These are phyloP conservation scores for Huntiella decipiens DNA, from an alignment of 2,329 filamentous ascomycete species.

Conservation along the genomic window DNA sequence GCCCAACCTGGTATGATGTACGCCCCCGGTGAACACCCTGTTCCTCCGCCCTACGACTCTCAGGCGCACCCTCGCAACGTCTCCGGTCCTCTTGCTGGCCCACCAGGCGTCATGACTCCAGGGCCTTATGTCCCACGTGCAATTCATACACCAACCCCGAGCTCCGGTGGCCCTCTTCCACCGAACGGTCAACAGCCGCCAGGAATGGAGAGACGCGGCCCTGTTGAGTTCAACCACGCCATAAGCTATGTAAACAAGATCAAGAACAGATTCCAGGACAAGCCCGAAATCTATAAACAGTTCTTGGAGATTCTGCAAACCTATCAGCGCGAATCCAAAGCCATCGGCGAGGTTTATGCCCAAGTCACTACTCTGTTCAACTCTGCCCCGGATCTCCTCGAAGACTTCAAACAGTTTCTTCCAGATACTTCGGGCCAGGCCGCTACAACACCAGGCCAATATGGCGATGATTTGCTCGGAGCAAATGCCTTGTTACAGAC, in stretches of 20 bases:
- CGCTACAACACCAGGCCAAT: conserved; percentile 33
- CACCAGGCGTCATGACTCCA: conserved; percentile 14
- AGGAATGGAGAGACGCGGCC: conserved; percentile 67
- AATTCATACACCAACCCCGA: conserved; percentile 40
- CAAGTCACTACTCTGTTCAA: conserved; percentile 92
- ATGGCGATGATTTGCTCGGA: conserved; percentile 40
- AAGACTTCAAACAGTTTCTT: conserved; percentile 97
- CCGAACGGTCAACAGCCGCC: conserved; percentile 42
- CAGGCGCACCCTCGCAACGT: conserved; percentile 17
- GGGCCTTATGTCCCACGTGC: conserved; percentile 28
- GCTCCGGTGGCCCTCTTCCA: conserved; percentile 34
- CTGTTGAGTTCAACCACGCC: conserved; percentile 96
- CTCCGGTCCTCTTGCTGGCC: conserved; percentile 9
- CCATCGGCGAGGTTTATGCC: conserved; percentile 93
- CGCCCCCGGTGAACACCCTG: conserved; percentile 17
- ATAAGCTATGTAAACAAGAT: conserved; percentile 99
- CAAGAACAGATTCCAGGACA: conserved; percentile 95
- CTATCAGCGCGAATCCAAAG: conserved; percentile 93
- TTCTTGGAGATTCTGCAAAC: conserved; percentile 96
- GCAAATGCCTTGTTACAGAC: conserved; percentile 30
- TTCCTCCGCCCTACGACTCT: conserved; percentile 15
- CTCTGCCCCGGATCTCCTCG: conserved; percentile 77
- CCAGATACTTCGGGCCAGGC: conserved; percentile 56
- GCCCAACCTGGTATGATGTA: conserved; percentile 27
- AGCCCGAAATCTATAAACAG: conserved; percentile 97